Evolutionary conservation across 306 rosid species (phyloP).

Genomic region (Phaseolus lunatus): DNA sequence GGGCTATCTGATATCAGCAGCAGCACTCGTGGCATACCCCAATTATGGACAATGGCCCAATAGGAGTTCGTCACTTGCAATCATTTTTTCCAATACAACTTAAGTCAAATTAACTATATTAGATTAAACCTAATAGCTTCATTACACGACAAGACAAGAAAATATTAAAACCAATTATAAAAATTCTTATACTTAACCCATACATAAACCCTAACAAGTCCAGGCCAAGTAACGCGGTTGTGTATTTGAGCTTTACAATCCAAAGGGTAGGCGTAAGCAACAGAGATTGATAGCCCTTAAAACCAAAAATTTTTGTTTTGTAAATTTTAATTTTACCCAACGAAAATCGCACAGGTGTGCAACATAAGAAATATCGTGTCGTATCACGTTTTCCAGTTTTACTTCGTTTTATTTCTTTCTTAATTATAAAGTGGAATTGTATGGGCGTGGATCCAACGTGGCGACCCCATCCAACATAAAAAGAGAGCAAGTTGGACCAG

Average conservation of each 20-base stretch:
- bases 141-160: conserved; percentile 33
- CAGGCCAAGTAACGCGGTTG: conserved; percentile 38
- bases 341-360: conserved; percentile 4
- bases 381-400: conserved; percentile 1
- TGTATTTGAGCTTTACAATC: conserved; percentile 7
- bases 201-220: not conserved
- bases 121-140: conserved; percentile 4
- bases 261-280: too few relatives aligned
- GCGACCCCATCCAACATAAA: conserved; percentile 38
- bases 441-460: conserved; percentile 67
- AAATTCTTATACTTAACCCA: conserved; percentile 15
- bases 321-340: conserved; percentile 14
- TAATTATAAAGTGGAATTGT: conserved; percentile 8
- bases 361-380: not conserved
- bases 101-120: not conserved
- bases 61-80: conserved; percentile 4
- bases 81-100: conserved; percentile 3
- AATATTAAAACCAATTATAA: not conserved
- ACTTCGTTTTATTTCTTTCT: not conserved
- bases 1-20: not conserved
- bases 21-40: conserved; percentile 42
- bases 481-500: not conserved
- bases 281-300: too few relatives aligned
- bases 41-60: conserved; percentile 26
- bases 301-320: not conserved